Conservation (phyloP, 306 rosid species). For the Rosa chinensis region DNA sequence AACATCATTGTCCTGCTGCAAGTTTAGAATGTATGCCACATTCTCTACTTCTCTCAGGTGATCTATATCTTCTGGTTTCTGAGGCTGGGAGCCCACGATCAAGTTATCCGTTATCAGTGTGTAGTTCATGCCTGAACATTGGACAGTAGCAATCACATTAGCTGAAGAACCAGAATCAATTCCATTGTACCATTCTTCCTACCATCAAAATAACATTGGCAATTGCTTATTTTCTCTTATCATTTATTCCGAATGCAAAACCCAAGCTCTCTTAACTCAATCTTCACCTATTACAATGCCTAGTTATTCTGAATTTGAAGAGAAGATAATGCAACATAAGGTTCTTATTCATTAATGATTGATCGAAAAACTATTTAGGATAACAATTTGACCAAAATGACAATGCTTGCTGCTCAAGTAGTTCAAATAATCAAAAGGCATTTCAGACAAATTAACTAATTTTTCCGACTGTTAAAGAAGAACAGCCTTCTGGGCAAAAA, state of each 20-base stretch:
- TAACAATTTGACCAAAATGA: background rate
- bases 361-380: background rate
- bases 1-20: conserved; percentile 89
- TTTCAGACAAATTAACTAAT: background rate
- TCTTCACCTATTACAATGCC: background rate
- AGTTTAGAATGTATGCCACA: conserved; percentile 84
- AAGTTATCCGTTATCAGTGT: conserved; percentile 67
- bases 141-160: conserved; percentile 17
- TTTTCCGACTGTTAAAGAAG: background rate
- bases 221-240: background rate
- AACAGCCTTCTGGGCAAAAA: conserved; percentile 7
- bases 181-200: background rate
- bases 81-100: conserved; percentile 96
- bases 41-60: conserved; percentile 69
- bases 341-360: background rate
- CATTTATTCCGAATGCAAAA: background rate
- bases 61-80: conserved; percentile 79
- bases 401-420: background rate
- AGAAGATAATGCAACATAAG: background rate
- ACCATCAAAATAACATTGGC: background rate
- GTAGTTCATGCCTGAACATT: conserved; percentile 86
- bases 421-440: conserved; percentile 6
- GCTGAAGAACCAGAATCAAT: conserved; percentile 24
- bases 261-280: background rate
- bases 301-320: background rate